phyloP scores from a whole-genome alignment of 2,329 filamentous ascomycete species.

The Sclerotinia spermophila region DNA sequence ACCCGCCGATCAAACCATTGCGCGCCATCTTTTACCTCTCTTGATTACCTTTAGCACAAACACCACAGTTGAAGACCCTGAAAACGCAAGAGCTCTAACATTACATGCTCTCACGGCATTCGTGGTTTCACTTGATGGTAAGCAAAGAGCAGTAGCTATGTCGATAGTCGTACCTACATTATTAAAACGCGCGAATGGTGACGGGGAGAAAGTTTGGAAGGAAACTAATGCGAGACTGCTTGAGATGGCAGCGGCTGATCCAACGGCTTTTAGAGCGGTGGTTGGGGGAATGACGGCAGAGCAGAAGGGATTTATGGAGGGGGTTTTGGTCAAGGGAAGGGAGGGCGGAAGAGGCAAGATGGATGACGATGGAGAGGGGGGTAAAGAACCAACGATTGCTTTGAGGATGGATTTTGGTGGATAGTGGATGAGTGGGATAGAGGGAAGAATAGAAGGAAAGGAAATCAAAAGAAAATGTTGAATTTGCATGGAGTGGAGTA shows the following conservation, averaged over 20 bases:
- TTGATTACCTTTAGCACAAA: conserved; percentile 72
- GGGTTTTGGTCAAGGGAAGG: conserved; percentile 67
- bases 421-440: conserved; percentile 40
- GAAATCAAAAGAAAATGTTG: not conserved
- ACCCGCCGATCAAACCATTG: conserved; percentile 67
- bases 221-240: conserved; percentile 76
- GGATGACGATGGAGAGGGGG: conserved; percentile 43
- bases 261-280: conserved; percentile 67
- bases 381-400: conserved; percentile 75
- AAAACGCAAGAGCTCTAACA: conserved; percentile 67
- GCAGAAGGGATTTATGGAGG: conserved; percentile 75
- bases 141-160: conserved; percentile 58
- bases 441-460: no score
- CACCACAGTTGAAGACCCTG: conserved; percentile 71
- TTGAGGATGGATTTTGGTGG: conserved; percentile 87
- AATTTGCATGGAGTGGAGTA: not conserved
- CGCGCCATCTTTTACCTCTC: conserved; percentile 69
- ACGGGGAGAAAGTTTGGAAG: conserved; percentile 55
- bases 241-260: conserved; percentile 75
- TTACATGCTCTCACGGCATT: conserved; percentile 74
- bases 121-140: conserved; percentile 48
- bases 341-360: conserved; percentile 41
- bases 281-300: conserved; percentile 67
- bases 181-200: conserved; percentile 65
- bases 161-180: conserved; percentile 75